phyloP scores from a whole-genome alignment of 2,329 filamentous ascomycete species.

The Aspergillus eucalypticola region DNA sequence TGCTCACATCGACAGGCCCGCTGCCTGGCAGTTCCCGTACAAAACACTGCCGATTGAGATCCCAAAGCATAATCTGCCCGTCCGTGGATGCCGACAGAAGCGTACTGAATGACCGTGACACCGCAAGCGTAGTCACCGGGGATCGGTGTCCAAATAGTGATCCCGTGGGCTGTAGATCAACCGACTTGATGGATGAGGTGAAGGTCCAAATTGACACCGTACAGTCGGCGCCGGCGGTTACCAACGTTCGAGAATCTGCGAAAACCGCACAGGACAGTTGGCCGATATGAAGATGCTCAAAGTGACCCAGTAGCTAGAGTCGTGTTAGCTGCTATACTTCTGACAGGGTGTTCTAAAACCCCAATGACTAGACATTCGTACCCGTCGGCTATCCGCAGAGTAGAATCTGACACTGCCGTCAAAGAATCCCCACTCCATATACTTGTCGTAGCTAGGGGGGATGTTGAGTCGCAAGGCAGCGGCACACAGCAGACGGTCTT shows the following conservation, averaged over 20 bases:
- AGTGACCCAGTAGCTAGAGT: slow-evolving; percentile 69
- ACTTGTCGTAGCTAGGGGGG: slow-evolving; percentile 82
- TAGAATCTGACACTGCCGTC: slow-evolving; percentile 93
- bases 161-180: slow-evolving; percentile 76
- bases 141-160: slow-evolving; percentile 89
- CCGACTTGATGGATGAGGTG: slow-evolving; percentile 63
- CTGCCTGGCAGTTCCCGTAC: slow-evolving; percentile 69
- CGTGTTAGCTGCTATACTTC: not conserved
- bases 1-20: slow-evolving; percentile 51
- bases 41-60: slow-evolving; percentile 86
- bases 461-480: slow-evolving; percentile 84
- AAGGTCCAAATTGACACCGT: slow-evolving; percentile 84
- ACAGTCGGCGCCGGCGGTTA: slow-evolving; percentile 91
- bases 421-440: slow-evolving; percentile 92
- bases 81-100: slow-evolving; percentile 81
- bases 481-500: slow-evolving; percentile 80
- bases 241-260: slow-evolving; percentile 83
- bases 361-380: slow-evolving; percentile 30
- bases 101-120: slow-evolving; percentile 84
- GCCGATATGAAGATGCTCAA: slow-evolving; percentile 90
- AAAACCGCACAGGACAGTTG: slow-evolving; percentile 83
- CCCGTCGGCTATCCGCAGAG: slow-evolving; percentile 76
- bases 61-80: slow-evolving; percentile 86
- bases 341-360: not conserved
- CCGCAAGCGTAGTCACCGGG: slow-evolving; percentile 77